Percentiles rank a stretch among this genome's conserved stretches.
These are phyloP conservation scores for Saprolegnia parasitica DNA, from an alignment of 352 stramenopile species.

Conservation along the genomic window DNA sequence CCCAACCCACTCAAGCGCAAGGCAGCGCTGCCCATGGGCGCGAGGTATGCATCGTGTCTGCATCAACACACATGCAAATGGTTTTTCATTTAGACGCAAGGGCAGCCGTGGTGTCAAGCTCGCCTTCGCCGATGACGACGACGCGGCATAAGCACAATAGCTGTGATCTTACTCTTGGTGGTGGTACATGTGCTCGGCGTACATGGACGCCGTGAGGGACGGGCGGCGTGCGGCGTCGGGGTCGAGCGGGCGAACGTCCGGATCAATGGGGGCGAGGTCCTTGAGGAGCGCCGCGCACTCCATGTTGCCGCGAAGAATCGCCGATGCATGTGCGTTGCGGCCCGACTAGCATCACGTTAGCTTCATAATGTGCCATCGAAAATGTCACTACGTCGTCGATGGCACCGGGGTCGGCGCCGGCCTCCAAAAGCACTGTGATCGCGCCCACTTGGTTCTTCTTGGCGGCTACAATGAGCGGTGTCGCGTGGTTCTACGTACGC, in stretches of 20 bases:
- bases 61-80: not conserved
- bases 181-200: conserved; percentile 10
- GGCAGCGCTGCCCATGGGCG: conserved; percentile 22
- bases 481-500: conserved; percentile 39
- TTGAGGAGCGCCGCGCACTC: not conserved
- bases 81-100: not conserved
- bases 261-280: not conserved
- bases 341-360: conserved; percentile 8
- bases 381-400: conserved; percentile 38
- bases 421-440: conserved; percentile 47
- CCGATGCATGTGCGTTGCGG: conserved; percentile 21
- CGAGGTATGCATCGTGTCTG: conserved; percentile 4
- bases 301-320: conserved; percentile 1
- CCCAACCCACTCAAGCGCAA: conserved; percentile 22
- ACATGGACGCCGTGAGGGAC: conserved; percentile 7
- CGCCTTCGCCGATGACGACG: not conserved
- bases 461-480: conserved; percentile 61
- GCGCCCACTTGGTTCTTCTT: conserved; percentile 69
- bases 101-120: conserved; percentile 15
- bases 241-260: not conserved
- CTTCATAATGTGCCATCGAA: not conserved
- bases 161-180: conserved; percentile 6
- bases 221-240: not conserved
- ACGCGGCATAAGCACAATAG: not conserved
- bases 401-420: conserved; percentile 45